A percentile compares a stretch with the other conserved stretches of the same genome.
These are phyloP conservation scores for Fusarium sp. DNA, from an alignment of 2,329 filamentous ascomycete species.

Conservation along the genomic window DNA sequence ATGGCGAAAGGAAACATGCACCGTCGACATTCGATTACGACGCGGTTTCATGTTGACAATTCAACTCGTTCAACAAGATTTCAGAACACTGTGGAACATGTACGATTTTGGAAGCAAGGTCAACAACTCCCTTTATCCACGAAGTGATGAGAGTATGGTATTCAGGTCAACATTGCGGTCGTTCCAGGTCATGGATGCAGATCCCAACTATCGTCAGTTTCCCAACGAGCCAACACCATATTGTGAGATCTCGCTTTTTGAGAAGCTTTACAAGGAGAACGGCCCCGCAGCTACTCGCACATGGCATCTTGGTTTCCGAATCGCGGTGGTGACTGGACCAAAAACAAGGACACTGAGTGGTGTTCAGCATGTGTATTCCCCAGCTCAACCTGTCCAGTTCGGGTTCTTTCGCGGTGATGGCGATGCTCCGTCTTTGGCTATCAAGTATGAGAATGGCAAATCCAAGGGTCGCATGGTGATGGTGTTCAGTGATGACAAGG, in stretches of 20 bases:
- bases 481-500: conserved; percentile 77
- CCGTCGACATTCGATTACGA: conserved; percentile 75
- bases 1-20: conserved; percentile 75
- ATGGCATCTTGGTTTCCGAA: conserved; percentile 80
- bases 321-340: conserved; percentile 80
- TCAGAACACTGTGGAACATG: conserved; percentile 80
- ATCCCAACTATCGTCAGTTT: conserved; percentile 75
- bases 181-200: conserved; percentile 83
- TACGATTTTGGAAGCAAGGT: conserved; percentile 85
- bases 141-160: conserved; percentile 73
- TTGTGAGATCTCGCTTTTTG: conserved; percentile 80
- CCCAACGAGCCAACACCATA: conserved; percentile 76
- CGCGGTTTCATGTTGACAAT: conserved; percentile 79
- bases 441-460: conserved; percentile 74
- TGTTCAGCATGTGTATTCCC: conserved; percentile 74
- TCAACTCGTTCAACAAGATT: conserved; percentile 79
- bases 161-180: conserved; percentile 75
- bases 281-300: conserved; percentile 77
- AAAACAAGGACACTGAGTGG: conserved; percentile 80
- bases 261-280: conserved; percentile 72
- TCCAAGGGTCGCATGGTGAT: conserved; percentile 77
- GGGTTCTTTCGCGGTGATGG: conserved; percentile 78
- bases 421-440: conserved; percentile 72
- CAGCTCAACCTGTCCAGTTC: conserved; percentile 76
- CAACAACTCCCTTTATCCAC: conserved; percentile 73